Percentiles rank a stretch among this genome's conserved stretches.
phyloP scores from a whole-genome alignment of 2,329 filamentous ascomycete species.

The Bisporella sp. region DNA sequence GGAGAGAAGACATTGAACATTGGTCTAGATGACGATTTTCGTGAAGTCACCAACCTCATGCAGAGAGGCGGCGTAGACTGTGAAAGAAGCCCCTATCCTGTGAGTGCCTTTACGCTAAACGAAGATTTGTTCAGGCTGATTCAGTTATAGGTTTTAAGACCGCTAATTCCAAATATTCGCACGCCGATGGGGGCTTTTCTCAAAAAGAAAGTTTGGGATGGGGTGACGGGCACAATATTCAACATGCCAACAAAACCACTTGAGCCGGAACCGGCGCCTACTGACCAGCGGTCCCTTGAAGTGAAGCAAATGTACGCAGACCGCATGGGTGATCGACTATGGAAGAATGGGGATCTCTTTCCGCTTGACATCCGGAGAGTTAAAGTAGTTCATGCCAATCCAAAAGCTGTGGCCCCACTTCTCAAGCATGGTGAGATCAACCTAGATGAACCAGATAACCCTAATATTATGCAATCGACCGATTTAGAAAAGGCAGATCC shows the following conservation, averaged over 20 bases:
- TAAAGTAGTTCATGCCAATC: background rate
- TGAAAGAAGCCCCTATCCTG: constrained; percentile 21
- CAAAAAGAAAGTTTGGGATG: constrained; percentile 21
- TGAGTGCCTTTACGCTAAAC: constrained; percentile 3
- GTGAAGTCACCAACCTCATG: constrained; percentile 7
- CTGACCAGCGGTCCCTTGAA: constrained; percentile 2
- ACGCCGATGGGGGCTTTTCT: background rate
- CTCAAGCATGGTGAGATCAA: background rate
- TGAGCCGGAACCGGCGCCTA: background rate
- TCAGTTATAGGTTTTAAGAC: background rate
- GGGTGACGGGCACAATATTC: constrained; percentile 22
- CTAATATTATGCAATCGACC: background rate
- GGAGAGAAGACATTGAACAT: constrained; percentile 16
- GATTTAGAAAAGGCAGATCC: constrained; percentile 14
- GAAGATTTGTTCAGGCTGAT: too few relatives aligned
- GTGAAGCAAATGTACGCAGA: constrained; percentile 8
- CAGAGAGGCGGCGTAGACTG: constrained; percentile 24
- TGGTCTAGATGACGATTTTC: constrained; percentile 15
- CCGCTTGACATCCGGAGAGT: constrained; percentile 23
- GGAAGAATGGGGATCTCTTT: constrained; percentile 10
- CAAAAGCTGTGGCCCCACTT: background rate
- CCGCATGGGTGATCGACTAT: constrained; percentile 1
- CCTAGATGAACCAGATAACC: background rate
- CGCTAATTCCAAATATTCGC: constrained; percentile 11
- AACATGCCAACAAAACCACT: constrained; percentile 19